phyloP scores from a whole-genome alignment of 495 filamentous ascomycete genomes.

The Penicillium roqueforti region DNA sequence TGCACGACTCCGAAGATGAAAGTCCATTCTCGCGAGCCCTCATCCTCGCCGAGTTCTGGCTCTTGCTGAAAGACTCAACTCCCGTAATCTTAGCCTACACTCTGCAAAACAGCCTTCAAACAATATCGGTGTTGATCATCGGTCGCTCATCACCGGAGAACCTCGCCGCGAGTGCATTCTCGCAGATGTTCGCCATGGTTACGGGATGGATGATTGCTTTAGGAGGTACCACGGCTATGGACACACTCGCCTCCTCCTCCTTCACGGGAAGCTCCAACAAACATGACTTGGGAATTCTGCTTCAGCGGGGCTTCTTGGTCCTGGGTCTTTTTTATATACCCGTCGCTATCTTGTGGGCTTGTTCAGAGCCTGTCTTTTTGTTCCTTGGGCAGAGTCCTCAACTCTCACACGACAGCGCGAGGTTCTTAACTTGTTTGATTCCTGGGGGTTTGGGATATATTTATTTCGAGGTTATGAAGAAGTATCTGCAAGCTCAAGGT shows the following conservation, averaged over 20 bases:
- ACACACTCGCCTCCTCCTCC: constrained; percentile 81
- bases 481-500: constrained; percentile 89
- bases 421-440: constrained; percentile 72
- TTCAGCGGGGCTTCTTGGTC: constrained; percentile 77
- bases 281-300: constrained; percentile 74
- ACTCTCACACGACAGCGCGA: constrained; percentile 69
- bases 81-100: constrained; percentile 88
- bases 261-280: constrained; percentile 82
- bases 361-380: constrained; percentile 71
- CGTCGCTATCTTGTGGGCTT: constrained; percentile 71
- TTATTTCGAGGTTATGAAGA: constrained; percentile 89
- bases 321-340: constrained; percentile 72
- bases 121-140: constrained; percentile 76
- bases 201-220: constrained; percentile 88
- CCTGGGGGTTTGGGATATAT: constrained; percentile 87
- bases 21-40: constrained; percentile 14
- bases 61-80: constrained; percentile 63
- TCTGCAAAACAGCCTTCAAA: constrained; percentile 86
- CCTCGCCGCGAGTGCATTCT: constrained; percentile 79
- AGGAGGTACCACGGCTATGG: constrained; percentile 87
- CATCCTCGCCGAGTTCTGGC: constrained; percentile 60
- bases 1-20: constrained; percentile 1
- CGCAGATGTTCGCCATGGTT: constrained; percentile 91
- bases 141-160: constrained; percentile 78
- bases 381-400: constrained; percentile 74